These are phyloP conservation scores for Termitomyces sp. DNA, from an alignment of 1,284 basidiomycete species.

Conservation along the genomic window DNA sequence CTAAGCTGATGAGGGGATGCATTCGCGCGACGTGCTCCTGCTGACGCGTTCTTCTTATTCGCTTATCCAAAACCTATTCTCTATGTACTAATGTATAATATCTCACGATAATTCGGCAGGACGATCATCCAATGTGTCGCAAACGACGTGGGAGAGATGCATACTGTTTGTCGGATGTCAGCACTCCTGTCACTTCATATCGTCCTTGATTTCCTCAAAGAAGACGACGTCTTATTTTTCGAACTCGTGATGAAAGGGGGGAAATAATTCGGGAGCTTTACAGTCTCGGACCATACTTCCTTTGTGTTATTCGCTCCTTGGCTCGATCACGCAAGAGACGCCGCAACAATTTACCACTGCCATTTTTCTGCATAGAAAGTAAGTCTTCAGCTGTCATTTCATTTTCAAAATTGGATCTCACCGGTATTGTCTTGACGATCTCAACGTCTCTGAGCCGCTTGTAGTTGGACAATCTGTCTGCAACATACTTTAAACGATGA, in stretches of 20 bases:
- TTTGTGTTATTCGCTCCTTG: constrained; percentile 10
- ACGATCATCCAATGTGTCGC: no score
- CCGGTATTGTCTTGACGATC: constrained; percentile 29
- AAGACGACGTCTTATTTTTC: no score
- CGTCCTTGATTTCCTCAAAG: no score
- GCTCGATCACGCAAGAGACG: constrained; percentile 30
- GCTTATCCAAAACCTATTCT: no score
- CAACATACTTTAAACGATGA: constrained; percentile 26
- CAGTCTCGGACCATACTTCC: constrained; percentile 13
- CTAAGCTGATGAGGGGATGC: no score
- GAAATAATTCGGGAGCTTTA: neutral
- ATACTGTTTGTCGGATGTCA: no score
- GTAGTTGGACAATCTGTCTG: constrained; percentile 53
- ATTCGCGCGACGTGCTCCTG: no score
- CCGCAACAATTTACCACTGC: constrained; percentile 41
- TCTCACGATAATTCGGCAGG: no score
- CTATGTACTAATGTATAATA: no score
- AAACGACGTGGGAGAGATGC: no score
- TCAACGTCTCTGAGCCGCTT: constrained; percentile 46
- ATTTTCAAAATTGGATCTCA: constrained; percentile 7
- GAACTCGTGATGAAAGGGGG: neutral
- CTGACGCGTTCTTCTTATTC: no score
- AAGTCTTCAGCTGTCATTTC: neutral
- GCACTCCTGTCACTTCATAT: no score
- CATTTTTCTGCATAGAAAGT: constrained; percentile 47